Conservation (phyloP, 306 rosid species). For the Cucumis hystrix region DNA sequence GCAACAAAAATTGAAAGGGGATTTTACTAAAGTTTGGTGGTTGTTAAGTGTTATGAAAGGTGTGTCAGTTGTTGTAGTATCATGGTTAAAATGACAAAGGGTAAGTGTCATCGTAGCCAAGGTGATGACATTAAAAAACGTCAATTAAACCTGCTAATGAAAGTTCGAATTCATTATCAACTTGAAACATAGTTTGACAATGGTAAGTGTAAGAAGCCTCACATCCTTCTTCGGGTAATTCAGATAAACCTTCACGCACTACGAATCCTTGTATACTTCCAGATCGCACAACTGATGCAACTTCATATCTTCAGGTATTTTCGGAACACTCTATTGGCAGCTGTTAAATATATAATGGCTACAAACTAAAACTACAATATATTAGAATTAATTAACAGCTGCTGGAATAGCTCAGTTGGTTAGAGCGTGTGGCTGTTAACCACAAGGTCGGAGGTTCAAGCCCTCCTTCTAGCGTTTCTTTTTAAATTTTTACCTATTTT, state of each 20-base stretch:
- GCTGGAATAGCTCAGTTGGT: slow-evolving; percentile 8
- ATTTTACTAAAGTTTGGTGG: too few relatives aligned
- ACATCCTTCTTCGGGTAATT: slow-evolving; percentile 96
- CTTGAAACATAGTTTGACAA: not conserved
- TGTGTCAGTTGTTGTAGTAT: too few relatives aligned
- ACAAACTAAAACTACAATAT: too few relatives aligned
- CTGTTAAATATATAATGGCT: too few relatives aligned
- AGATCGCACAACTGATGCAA: slow-evolving; percentile 48
- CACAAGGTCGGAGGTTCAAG: not conserved
- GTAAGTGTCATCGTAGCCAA: too few relatives aligned
- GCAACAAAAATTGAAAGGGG: too few relatives aligned
- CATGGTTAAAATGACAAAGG: too few relatives aligned
- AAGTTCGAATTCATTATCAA: too few relatives aligned
- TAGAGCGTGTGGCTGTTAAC: not conserved
- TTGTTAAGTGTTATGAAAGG: too few relatives aligned
- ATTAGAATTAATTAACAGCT: too few relatives aligned
- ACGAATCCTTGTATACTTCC: slow-evolving; percentile 39
- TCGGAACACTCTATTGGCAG: not conserved
- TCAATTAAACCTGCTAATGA: too few relatives aligned
- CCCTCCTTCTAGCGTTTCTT: not conserved
- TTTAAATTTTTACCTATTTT: not conserved
- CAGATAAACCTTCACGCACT: slow-evolving; percentile 85
- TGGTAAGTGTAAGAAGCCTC: slow-evolving; percentile 64
- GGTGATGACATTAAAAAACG: too few relatives aligned
- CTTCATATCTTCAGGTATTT: not conserved